A percentile compares a stretch with the other conserved stretches of the same genome.
phyloP scores from a whole-genome alignment of 768 basidiomycete genomes.

The Suillus spraguei region DNA sequence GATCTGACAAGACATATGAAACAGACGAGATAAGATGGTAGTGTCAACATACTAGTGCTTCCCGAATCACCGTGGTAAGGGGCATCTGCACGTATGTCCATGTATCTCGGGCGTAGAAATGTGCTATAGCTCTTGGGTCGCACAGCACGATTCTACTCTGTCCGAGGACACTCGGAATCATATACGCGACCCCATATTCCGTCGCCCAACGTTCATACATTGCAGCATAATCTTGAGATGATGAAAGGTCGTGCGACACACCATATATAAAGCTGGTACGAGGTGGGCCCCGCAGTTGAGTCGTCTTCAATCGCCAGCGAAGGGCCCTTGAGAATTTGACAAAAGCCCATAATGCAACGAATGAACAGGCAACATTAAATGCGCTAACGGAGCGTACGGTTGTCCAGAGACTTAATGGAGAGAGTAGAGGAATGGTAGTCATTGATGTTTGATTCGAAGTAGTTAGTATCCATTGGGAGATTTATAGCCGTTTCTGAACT shows the following conservation, averaged over 20 bases:
- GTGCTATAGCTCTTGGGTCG: conserved; percentile 52
- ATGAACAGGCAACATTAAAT: neutral
- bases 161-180: conserved; percentile 20
- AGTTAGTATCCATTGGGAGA: neutral
- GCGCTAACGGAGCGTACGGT: neutral
- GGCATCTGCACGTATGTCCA: conserved; percentile 47
- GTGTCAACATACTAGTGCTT: conserved; percentile 16
- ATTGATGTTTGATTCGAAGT: neutral
- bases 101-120: conserved; percentile 53
- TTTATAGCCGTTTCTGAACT: neutral
- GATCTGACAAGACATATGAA: conserved; percentile 5
- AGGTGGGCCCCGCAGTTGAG: conserved; percentile 22
- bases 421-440: neutral
- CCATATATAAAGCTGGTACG: conserved; percentile 23
- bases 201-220: conserved; percentile 26
- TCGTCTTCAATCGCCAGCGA: conserved; percentile 14
- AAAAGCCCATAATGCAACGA: neutral
- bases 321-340: neutral
- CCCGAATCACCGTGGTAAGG: conserved; percentile 34
- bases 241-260: conserved; percentile 12
- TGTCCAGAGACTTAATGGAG: neutral
- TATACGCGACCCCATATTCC: conserved; percentile 23
- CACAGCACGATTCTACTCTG: conserved; percentile 22
- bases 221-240: conserved; percentile 6
- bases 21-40: neutral